Evolutionary conservation across 768 basidiomycete species (phyloP), one percentile per base, ranked within the genome.

Genomic region (Trametes sanguinea): DNA sequence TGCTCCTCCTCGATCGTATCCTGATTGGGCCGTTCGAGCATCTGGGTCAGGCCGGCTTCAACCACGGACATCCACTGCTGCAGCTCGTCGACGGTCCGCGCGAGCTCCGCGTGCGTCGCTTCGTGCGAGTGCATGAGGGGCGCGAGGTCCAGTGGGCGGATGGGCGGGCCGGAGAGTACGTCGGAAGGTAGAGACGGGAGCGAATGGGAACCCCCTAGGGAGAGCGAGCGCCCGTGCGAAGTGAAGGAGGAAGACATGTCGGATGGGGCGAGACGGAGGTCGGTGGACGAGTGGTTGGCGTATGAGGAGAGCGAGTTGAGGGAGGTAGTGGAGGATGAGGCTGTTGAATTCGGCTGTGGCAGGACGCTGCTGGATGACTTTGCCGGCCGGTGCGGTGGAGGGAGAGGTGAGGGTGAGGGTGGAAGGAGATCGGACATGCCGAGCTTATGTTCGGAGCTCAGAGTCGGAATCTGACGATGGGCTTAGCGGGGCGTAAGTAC

Each of bases 11-110:
- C 83, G 62, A 88, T 89, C 29, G 80, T 80, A 65, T 85, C 78
- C 40, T 77, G 77, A 14, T 74, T 72, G 0, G 79, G 71, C 47
- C 77, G 77, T 43, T 87, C 87, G 44, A 95, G 75, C 65, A 95
- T 79, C 29, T 78, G 81, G 35, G 79, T 81, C 50, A 98, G 76
- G 0, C 94, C 94, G 10, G 72, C 75, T 69, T 94, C 90, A 1
- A 95, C 82, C 0, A 86, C 79, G 4, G 82, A 81, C 59, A 98
- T 73, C 92, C 92, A 95, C 64, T 83, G 79, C 2, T 82, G 80
- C 39, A 98, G 81, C 68, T 90, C 86, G 47, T 88, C 88, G 9
- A 96, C 84, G 3, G 87, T 89, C 46, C 79, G 75, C 46, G 85
- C 86, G 51, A 98, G 81, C 70, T 93, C 89, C 1, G 77, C 72